Conservation (phyloP, 345 rosid species). For the Eucalyptus victrix region DNA sequence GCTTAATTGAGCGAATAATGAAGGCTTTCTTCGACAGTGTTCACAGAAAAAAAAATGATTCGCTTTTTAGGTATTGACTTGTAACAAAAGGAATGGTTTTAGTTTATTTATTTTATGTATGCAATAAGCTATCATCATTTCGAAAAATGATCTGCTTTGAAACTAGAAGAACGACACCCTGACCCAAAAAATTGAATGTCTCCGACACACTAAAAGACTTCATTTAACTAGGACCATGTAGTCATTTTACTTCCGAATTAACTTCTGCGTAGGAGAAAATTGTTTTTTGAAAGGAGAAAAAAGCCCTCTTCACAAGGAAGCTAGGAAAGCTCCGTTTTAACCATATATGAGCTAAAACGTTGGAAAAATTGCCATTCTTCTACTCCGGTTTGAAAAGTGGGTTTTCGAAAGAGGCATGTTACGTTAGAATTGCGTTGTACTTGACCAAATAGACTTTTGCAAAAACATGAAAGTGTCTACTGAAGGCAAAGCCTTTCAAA, state of each 20-base stretch:
- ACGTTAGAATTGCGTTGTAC: background rate
- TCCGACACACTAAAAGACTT: background rate
- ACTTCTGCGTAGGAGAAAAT: background rate
- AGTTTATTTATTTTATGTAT: background rate
- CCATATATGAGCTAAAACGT: background rate
- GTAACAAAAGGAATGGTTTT: background rate
- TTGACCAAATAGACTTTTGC: background rate
- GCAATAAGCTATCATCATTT: background rate
- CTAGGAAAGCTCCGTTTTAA: background rate
- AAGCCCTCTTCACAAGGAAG: background rate
- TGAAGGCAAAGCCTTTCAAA: background rate
- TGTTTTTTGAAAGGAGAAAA: background rate
- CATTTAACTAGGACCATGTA: background rate
- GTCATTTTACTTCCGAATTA: background rate
- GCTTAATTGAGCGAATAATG: too few species aligned
- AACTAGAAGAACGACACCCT: too few species aligned
- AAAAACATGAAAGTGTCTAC: background rate
- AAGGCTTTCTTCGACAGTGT: too few species aligned
- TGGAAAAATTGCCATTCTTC: background rate
- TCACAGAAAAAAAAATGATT: too few species aligned
- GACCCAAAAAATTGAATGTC: background rate
- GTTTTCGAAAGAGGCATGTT: background rate
- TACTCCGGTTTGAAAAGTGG: background rate
- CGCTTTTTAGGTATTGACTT: too few species aligned
- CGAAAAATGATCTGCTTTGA: background rate